Percentiles rank a stretch among this genome's conserved stretches.
Conservation (phyloP, 2,329 filamentous ascomycete species). For the Cercospora zeina region DNA sequence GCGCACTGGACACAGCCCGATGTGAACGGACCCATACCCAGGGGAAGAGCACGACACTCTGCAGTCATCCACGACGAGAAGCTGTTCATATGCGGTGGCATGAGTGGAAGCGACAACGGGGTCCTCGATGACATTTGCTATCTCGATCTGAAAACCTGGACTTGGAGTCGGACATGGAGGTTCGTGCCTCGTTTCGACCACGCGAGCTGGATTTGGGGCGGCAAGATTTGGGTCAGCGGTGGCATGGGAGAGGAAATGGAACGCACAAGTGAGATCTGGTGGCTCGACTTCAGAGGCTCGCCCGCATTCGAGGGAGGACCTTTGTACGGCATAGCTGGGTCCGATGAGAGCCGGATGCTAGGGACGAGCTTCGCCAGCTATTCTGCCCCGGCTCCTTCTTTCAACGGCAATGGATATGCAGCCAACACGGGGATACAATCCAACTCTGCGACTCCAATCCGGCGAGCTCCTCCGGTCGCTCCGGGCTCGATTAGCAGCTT, state of each 20-base stretch:
- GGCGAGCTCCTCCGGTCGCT: conserved; percentile 57
- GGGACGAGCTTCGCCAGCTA: conserved; percentile 37
- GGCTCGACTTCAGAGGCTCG: conserved; percentile 89
- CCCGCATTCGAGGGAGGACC: conserved; percentile 66
- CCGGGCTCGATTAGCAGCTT: conserved; percentile 87
- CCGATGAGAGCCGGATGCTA: conserved; percentile 40
- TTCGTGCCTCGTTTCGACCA: conserved; percentile 96
- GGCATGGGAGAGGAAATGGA: conserved; percentile 96
- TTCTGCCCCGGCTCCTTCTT: conserved; percentile 34
- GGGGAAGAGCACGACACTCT: conserved; percentile 88
- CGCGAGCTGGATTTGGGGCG: conserved; percentile 88
- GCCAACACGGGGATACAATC: conserved; percentile 68
- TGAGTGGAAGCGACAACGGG: conserved; percentile 87
- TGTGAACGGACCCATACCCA: conserved; percentile 78
- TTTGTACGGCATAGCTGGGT: conserved; percentile 35
- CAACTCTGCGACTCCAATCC: conserved; percentile 47
- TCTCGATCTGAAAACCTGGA: conserved; percentile 93
- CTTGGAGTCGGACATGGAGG: conserved; percentile 93
- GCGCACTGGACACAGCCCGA: conserved; percentile 94
- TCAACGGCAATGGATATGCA: conserved; percentile 60
- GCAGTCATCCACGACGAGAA: conserved; percentile 96
- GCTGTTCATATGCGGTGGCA: conserved; percentile 91
- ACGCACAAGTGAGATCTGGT: conserved; percentile 93
- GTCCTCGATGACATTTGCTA: conserved; percentile 97
- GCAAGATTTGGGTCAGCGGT: conserved; percentile 94